Evolutionary conservation across 352 stramenopile genomes (phyloP), one percentile per base, ranked within the genome.

Genomic region (Pythium plurisporium): DNA sequence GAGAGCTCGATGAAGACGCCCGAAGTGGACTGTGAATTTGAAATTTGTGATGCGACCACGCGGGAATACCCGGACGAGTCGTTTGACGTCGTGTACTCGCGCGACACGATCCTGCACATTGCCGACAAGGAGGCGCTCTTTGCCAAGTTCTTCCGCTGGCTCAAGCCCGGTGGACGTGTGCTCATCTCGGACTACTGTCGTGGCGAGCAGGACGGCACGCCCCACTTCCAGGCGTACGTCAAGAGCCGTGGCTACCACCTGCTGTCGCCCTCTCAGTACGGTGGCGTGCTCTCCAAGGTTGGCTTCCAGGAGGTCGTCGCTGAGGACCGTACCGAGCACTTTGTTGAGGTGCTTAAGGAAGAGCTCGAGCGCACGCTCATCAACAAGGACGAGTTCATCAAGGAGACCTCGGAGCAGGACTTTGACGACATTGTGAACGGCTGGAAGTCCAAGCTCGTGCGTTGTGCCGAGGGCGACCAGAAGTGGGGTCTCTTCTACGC

Each of bases 91-190:
- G 58, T 89, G 5, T 89, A 89, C 67, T 89, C 79, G 61, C 76
- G 79, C 7, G 79, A 89, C 65, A 89, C 79, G 38, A 87, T 89
- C 55, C 66, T 89, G 29, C 79, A 89, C 57, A 89, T 89, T 57
- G 64, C 72, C 14, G 72, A 85, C 59, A 87, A 89, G 57, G 34
- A 69, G 20, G 59, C 66, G 27, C 61, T 89, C 41, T 87, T 89
- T 55, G 64, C 62, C 44, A 74, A 83, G 65, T 87, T 89, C 52
- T 85, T 76, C 55, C 47, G 53, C 15, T 89, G 79, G 79, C 61
- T 89, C 38, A 86, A 86, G 54, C 79, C 79, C 43, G 74, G 79
- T 11, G 79, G 79, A 34, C 66, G 68, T 10, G 49, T 89, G 40
- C 57, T 89, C 7, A 85, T 89, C 44, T 86, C 79, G 23, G 79